Evolutionary conservation across 1,284 basidiomycete genomes (phyloP).

Genomic region (Microbotryomycetes sp.): DNA sequence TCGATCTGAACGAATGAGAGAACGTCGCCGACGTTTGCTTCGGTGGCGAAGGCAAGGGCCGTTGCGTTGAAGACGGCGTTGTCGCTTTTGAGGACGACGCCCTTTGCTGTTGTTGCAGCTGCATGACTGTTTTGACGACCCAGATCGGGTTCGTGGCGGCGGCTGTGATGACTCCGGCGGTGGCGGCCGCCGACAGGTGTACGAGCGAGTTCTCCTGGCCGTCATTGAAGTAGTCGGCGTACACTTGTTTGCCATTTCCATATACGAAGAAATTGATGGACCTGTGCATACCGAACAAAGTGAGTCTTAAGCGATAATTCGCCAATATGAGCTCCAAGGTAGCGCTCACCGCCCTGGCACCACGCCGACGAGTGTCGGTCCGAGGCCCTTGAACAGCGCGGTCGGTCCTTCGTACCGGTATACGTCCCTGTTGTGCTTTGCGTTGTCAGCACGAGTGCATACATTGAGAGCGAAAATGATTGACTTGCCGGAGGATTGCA

Average conservation of each 20-base stretch:
- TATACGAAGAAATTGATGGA: constrained; percentile 98
- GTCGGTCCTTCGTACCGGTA: constrained; percentile 81
- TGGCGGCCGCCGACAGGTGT: constrained; percentile 76
- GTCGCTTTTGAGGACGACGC: neutral
- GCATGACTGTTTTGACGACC: constrained; percentile 95
- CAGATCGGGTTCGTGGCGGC: constrained; percentile 95
- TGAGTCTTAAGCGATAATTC: neutral
- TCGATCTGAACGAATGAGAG: constrained; percentile 30
- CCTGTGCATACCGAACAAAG: constrained; percentile 35
- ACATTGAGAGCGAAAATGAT: neutral
- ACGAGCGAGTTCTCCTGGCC: constrained; percentile 77
- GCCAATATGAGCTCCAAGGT: neutral
- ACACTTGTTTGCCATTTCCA: constrained; percentile 88
- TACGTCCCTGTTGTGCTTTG: constrained; percentile 57
- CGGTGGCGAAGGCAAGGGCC: constrained; percentile 12
- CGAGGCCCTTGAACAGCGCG: constrained; percentile 90
- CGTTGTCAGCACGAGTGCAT: no score
- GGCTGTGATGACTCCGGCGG: constrained; percentile 72
- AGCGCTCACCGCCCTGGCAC: constrained; percentile 68
- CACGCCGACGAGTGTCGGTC: constrained; percentile 88
- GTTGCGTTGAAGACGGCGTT: neutral
- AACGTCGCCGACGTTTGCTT: constrained; percentile 10
- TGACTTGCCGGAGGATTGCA: constrained; percentile 68
- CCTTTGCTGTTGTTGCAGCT: constrained; percentile 47
- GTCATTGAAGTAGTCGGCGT: constrained; percentile 70